Base-by-base conservation (phyloP, 1,284 basidiomycete species). In the Ceratobasidium sp. region DNA sequence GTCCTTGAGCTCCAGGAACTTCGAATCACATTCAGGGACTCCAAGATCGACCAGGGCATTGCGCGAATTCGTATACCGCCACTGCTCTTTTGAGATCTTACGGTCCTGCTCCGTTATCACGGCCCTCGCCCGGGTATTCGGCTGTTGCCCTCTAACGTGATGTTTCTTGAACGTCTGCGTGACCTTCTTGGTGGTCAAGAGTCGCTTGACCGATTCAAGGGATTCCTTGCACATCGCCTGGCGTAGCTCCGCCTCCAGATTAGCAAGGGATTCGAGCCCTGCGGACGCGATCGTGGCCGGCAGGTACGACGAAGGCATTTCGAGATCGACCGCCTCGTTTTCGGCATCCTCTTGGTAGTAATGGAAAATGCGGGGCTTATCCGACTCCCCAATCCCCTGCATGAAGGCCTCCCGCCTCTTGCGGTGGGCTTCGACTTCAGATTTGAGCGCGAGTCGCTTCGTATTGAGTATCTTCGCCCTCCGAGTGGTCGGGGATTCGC, bases 61-160 rank as follows among this genome's bases (percentile, higher is more conserved):
- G n/a, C 50, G 50, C 19, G 50, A 53, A n/a, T 53, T 53, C n/a
- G 27, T 9, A 27, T 53, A 53, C 19, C 50, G 50, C 50, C 50
- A 53, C n/a, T 27, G 50, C 36, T 4, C 36, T 11, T 41, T 41
- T 11, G 36, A 41, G 4, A 41, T 41, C 11, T 41, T 41, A 11
- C 4, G 4, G 36, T 41, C 36, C 36, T 22, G 27, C 19, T 11
- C 50, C 50, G n/a, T 53, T n/a, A 53, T 19, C 27, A 19, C 22
- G 3, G 48, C 31, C 47, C 57, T 19, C n/a, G 41, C 19, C 8
- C 53, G 66, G 8, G 66, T 69, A 27, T 36, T 47, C 19, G 66
- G 33, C 7, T 24, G 14, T 24, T 57, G 8, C 41, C 66, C 62
- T 2, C 44, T 6, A 19, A 19, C 19, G 3, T 48, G 36, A 22